Conservation (phyloP, 2,329 filamentous ascomycete genomes). For the Aspergillus quadricinctus region DNA sequence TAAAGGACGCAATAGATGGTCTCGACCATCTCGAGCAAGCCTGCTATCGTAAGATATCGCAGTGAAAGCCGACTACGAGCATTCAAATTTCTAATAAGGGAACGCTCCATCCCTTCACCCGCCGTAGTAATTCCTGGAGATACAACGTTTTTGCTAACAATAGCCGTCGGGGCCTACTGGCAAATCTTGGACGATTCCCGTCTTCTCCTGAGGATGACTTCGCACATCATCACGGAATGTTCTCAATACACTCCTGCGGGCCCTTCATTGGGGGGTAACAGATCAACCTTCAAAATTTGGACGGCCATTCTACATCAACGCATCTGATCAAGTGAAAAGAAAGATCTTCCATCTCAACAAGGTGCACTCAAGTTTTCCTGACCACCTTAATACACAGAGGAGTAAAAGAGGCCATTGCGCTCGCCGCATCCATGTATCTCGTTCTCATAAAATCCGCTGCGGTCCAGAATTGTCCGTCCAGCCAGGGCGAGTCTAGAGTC, state of each 20-base stretch:
- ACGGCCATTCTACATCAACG: not conserved
- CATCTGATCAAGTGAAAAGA: not conserved
- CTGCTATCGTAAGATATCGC: conserved; percentile 45
- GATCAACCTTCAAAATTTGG: not conserved
- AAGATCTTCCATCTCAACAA: not conserved
- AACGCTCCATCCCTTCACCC: not conserved
- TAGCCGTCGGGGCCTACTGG: not conserved
- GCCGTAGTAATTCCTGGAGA: not conserved
- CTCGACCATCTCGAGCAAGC: conserved; percentile 60
- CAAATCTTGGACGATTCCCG: not conserved
- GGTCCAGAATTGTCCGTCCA: not conserved
- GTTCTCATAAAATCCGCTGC: not conserved
- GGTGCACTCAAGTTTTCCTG: not conserved
- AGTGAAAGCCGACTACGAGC: not conserved
- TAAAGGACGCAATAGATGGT: conserved; percentile 63
- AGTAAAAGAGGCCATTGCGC: not conserved
- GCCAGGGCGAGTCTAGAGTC: not conserved
- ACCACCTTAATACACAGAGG: not conserved
- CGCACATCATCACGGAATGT: not conserved
- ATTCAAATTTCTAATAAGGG: not conserved
- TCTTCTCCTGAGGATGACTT: not conserved
- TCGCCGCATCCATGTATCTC: not conserved
- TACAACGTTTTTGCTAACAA: not conserved
- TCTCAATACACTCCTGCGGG: not conserved
- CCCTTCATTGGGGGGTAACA: not conserved